Percentiles rank a stretch among this genome's conserved stretches.
Evolutionary conservation across 352 stramenopile genomes (phyloP).

Genomic region (Globisporangium camurandrum): DNA sequence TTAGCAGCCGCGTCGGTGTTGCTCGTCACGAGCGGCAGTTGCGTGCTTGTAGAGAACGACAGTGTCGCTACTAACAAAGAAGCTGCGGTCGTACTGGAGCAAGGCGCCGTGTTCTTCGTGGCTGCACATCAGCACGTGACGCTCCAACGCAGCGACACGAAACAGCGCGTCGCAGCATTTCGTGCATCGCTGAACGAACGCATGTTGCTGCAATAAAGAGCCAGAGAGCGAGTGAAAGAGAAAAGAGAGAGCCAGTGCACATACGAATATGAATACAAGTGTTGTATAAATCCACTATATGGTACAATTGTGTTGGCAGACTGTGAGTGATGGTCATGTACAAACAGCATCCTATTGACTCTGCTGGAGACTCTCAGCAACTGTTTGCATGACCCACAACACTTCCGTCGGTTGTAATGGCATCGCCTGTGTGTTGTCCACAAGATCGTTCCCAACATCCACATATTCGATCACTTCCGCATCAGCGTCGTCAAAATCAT

Average conservation of each 20-base stretch:
- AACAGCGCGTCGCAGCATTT: slow-evolving; percentile 32
- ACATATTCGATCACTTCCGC: slow-evolving; percentile 72
- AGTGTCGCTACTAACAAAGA: slow-evolving; percentile 10
- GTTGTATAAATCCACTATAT: too few species aligned
- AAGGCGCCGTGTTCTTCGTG: slow-evolving; percentile 47
- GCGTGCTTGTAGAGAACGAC: too few species aligned
- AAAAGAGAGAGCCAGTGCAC: too few species aligned
- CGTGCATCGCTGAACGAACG: slow-evolving; percentile 52
- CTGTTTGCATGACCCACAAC: slow-evolving; percentile 69
- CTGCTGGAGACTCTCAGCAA: slow-evolving; percentile 58
- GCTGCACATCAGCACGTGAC: slow-evolving; percentile 33
- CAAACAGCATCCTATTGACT: slow-evolving; percentile 44
- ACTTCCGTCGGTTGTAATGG: slow-evolving; percentile 45
- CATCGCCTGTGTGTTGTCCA: too few species aligned
- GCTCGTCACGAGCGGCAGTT: slow-evolving; percentile 37
- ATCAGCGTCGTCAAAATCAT: slow-evolving; percentile 74
- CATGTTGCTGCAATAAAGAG: slow-evolving; percentile 6
- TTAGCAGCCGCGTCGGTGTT: slow-evolving; percentile 44
- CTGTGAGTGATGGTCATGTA: too few species aligned
- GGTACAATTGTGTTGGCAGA: too few species aligned
- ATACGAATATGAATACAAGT: too few species aligned
- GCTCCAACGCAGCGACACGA: slow-evolving; percentile 22
- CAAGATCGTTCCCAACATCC: not conserved
- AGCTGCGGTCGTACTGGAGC: slow-evolving; percentile 2
- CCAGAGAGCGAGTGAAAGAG: too few species aligned